phyloP scores from a whole-genome alignment of 2,329 filamentous ascomycete species.

The Ophiostoma quercus region DNA sequence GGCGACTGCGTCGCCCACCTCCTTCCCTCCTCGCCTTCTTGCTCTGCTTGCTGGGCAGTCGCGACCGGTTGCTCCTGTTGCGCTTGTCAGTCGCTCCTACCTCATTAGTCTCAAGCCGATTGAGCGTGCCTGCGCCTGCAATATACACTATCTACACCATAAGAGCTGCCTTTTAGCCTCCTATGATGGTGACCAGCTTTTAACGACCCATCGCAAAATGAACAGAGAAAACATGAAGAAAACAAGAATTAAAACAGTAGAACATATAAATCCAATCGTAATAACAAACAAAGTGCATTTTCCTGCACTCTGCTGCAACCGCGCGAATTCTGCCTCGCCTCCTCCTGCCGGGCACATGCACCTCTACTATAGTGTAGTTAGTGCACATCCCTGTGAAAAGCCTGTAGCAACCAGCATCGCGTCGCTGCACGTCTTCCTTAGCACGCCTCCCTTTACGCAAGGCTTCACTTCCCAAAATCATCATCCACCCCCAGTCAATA shows the following conservation, averaged over 20 bases:
- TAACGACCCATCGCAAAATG: not conserved
- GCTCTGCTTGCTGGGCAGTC: slow-evolving; percentile 24
- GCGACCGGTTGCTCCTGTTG: not conserved
- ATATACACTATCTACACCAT: not conserved
- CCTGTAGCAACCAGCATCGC: slow-evolving; percentile 19
- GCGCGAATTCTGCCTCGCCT: not conserved
- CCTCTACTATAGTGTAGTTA: not conserved
- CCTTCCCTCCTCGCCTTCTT: slow-evolving; percentile 24
- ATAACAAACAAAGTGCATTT: not conserved
- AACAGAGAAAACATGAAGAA: not conserved
- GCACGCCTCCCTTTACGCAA: not conserved
- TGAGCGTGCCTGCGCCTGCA: not conserved
- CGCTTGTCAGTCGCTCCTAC: not conserved
- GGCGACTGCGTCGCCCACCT: slow-evolving; percentile 34
- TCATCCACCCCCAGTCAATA: not conserved
- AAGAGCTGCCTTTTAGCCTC: not conserved
- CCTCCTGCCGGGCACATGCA: not conserved
- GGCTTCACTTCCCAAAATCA: not conserved
- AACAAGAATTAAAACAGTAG: too few relatives aligned
- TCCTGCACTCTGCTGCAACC: not conserved
- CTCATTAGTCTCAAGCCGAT: not conserved
- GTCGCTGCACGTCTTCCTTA: slow-evolving; percentile 20
- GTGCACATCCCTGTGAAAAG: slow-evolving; percentile 3
- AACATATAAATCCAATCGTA: not conserved
- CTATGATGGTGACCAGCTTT: not conserved